phyloP scores from a whole-genome alignment of 2,329 filamentous ascomycete genomes.

The Knoxdaviesia capensis region DNA sequence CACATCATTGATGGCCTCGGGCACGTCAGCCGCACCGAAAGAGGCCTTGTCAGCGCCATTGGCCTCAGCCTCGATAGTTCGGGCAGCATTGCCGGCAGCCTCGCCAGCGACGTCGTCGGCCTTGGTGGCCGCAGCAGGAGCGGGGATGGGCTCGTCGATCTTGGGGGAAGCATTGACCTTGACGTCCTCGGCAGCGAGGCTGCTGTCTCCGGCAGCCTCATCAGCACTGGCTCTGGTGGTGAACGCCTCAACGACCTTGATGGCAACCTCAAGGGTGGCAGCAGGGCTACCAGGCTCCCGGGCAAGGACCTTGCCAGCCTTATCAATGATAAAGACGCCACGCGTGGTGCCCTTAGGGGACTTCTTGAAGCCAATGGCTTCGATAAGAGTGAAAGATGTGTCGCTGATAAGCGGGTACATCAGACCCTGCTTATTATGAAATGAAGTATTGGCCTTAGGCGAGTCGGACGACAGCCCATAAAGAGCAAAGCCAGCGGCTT shows the following conservation, averaged over 20 bases:
- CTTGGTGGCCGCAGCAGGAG: conserved; percentile 11
- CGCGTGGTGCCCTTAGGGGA: conserved; percentile 58
- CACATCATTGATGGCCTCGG: too few relatives aligned
- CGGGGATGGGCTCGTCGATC: conserved; percentile 3
- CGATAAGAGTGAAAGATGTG: conserved; percentile 50
- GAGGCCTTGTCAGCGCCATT: too few relatives aligned
- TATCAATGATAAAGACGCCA: conserved; percentile 75
- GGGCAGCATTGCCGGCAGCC: conserved; percentile 7
- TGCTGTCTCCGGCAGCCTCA: conserved; percentile 6
- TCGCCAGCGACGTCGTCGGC: conserved; percentile 4
- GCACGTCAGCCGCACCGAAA: neutral
- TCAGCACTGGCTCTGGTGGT: conserved; percentile 1
- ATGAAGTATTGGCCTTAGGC: conserved; percentile 79
- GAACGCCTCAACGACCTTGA: conserved; percentile 40
- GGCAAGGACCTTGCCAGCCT: conserved; percentile 60
- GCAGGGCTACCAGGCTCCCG: conserved; percentile 57
- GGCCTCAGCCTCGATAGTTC: conserved; percentile 11
- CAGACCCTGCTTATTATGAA: conserved; percentile 79
- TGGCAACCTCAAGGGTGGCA: conserved; percentile 57
- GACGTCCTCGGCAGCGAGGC: neutral
- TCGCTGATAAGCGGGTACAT: conserved; percentile 83
- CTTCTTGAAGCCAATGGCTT: conserved; percentile 80
- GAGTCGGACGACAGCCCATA: conserved; percentile 80
- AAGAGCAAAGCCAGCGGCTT: conserved; percentile 60
- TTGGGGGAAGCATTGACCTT: conserved; percentile 8